phyloP scores from a whole-genome alignment of 805 yeast genomes.

The Candida silvicultrix region DNA sequence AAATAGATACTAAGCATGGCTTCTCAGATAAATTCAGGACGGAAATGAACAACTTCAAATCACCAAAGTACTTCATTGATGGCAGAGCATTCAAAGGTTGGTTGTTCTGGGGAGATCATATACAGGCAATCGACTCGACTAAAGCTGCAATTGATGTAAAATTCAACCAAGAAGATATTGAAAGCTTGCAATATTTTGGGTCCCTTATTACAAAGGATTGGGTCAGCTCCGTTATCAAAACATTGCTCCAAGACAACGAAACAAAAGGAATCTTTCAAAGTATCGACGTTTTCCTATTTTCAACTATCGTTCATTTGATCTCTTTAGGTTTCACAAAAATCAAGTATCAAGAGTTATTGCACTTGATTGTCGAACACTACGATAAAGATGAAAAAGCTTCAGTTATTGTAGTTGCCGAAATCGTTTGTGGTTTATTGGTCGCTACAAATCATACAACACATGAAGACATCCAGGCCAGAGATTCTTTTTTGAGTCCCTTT shows the following conservation, averaged over 20 bases:
- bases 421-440: constrained; percentile 56
- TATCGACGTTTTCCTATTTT: constrained; percentile 52
- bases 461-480: constrained; percentile 32
- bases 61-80: constrained; percentile 53
- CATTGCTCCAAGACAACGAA: constrained; percentile 64
- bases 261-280: constrained; percentile 60
- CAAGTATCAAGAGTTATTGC: constrained; percentile 45
- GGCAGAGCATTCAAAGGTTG: constrained; percentile 55
- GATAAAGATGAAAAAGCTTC: constrained; percentile 64
- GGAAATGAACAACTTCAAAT: constrained; percentile 43
- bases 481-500: constrained; percentile 38
- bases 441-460: constrained; percentile 37
- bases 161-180: constrained; percentile 36
- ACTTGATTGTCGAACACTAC: constrained; percentile 42
- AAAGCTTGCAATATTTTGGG: constrained; percentile 38
- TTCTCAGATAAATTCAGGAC: constrained; percentile 36
- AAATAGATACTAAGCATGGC: constrained; percentile 32
- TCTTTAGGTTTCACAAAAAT: constrained; percentile 38
- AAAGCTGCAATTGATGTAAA: constrained; percentile 21
- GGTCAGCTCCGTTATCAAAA: constrained; percentile 44
- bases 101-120: constrained; percentile 63
- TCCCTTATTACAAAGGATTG: constrained; percentile 45
- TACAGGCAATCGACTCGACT: constrained; percentile 36
- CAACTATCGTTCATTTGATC: constrained; percentile 42
- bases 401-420: constrained; percentile 70